phyloP scores from a whole-genome alignment of 352 stramenopile genomes.

The Pythium rishiriense region DNA sequence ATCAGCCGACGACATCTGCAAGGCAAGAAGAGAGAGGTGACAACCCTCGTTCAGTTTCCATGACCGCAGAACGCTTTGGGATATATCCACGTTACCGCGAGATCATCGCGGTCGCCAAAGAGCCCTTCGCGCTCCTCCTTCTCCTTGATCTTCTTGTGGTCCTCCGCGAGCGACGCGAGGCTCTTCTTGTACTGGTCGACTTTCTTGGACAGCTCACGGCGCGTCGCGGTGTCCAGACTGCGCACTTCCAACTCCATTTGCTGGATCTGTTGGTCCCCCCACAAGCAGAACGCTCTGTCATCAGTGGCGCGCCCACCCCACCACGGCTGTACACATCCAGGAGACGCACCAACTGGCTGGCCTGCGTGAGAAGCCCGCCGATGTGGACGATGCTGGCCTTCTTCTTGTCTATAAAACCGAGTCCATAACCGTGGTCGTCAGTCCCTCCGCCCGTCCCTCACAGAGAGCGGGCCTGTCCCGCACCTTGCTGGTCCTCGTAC shows the following conservation, averaged over 20 bases:
- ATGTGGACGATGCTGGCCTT: slow-evolving; percentile 83
- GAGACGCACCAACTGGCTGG: slow-evolving; percentile 68
- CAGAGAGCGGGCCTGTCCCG: no score
- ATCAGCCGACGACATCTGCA: slow-evolving; percentile 59
- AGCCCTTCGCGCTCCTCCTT: slow-evolving; percentile 84
- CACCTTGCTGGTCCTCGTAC: slow-evolving; percentile 84
- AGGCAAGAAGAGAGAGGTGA: neutral
- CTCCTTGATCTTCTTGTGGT: slow-evolving; percentile 81
- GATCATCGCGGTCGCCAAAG: slow-evolving; percentile 75
- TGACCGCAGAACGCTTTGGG: slow-evolving; percentile 7
- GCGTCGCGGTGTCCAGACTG: slow-evolving; percentile 74
- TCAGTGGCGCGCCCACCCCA: no score
- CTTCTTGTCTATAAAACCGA: slow-evolving; percentile 67
- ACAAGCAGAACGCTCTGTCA: neutral
- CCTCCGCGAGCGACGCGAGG: slow-evolving; percentile 71
- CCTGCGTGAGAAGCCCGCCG: slow-evolving; percentile 77
- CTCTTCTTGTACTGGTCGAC: slow-evolving; percentile 91
- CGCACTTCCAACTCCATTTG: slow-evolving; percentile 90
- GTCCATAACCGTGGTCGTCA: neutral
- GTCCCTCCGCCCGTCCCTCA: neutral
- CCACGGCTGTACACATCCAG: neutral
- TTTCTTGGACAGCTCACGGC: slow-evolving; percentile 87
- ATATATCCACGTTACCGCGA: no score
- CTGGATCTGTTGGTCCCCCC: slow-evolving; percentile 58
- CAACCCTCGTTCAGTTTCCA: neutral